A percentile compares a stretch with the other conserved stretches of the same genome.
Conservation (phyloP, 2,329 filamentous ascomycete genomes). For the Leptoxyphium fumago region DNA sequence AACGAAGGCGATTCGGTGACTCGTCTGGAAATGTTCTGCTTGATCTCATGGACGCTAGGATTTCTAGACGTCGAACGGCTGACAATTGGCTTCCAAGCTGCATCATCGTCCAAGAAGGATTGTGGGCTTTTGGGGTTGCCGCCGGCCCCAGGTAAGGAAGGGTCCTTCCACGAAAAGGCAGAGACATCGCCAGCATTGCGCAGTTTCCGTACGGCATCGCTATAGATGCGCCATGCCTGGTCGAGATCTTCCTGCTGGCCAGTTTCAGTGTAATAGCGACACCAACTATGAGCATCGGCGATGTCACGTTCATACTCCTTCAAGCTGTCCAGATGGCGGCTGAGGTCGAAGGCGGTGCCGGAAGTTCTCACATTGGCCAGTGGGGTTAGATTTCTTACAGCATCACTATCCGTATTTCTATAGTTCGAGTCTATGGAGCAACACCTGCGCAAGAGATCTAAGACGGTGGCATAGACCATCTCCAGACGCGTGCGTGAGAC, state of each 20-base stretch:
- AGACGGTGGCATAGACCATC: slow-evolving; percentile 15
- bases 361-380: background rate
- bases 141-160: background rate
- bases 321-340: background rate
- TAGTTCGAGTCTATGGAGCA: slow-evolving; percentile 15
- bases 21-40: slow-evolving; percentile 2
- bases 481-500: slow-evolving; percentile 11
- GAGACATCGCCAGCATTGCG: background rate
- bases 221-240: background rate
- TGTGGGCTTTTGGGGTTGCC: background rate
- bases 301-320: background rate
- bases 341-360: background rate
- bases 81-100: background rate
- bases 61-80: background rate
- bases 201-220: background rate
- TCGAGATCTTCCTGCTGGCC: background rate
- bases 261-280: background rate
- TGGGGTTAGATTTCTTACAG: background rate
- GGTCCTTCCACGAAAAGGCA: background rate
- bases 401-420: background rate
- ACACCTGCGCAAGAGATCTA: slow-evolving; percentile 20
- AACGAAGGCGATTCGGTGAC: slow-evolving; percentile 10
- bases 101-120: background rate
- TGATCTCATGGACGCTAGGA: slow-evolving; percentile 1
- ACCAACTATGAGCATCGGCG: background rate